A percentile compares a stretch with the other conserved stretches of the same genome.
Evolutionary conservation across 2,329 filamentous ascomycete genomes (phyloP).

Genomic region (Fusarium liriodendri): DNA sequence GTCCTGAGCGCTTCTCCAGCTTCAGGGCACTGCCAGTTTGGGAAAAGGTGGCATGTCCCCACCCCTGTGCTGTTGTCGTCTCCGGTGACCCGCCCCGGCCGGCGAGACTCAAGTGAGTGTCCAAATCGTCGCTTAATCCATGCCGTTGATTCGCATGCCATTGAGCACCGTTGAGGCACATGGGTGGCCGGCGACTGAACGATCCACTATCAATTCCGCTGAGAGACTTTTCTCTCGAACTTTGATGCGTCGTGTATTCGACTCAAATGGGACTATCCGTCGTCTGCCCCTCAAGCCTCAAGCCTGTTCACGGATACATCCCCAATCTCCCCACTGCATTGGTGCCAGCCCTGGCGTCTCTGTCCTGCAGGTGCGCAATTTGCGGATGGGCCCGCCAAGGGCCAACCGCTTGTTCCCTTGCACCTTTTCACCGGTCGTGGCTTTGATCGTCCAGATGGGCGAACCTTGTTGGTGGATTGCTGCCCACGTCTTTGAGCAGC

Average conservation of each 20-base stretch:
- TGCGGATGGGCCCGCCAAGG: conserved; percentile 33
- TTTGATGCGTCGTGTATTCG: conserved; percentile 2
- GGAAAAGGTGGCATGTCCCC: conserved; percentile 31
- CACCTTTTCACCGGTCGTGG: conserved; percentile 26
- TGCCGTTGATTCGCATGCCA: conserved; percentile 41
- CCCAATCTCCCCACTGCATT: conserved; percentile 26
- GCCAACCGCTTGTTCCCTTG: conserved; percentile 19
- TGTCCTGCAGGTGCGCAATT: conserved; percentile 37
- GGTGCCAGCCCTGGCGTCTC: conserved; percentile 24
- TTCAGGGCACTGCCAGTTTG: conserved; percentile 26
- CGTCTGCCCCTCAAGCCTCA: conserved; percentile 8
- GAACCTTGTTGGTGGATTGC: conserved; percentile 19
- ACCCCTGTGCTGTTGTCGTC: conserved; percentile 33
- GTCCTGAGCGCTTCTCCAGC: conserved; percentile 18
- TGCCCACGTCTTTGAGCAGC: conserved; percentile 6
- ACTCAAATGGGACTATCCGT: conserved; percentile 6
- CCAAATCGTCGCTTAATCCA: conserved; percentile 42
- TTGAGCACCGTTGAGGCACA: conserved; percentile 11
- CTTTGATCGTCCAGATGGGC: conserved; percentile 21
- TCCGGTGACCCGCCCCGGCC: conserved; percentile 41
- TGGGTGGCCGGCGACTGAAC: conserved; percentile 13
- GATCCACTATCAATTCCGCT: conserved; percentile 14
- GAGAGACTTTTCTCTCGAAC: conserved; percentile 1
- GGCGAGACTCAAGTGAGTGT: conserved; percentile 29
- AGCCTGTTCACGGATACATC: conserved; percentile 15